Percentiles rank a stretch among this genome's conserved stretches.
phyloP scores from a whole-genome alignment of 257 asterid species.

The Agastache rugosa region DNA sequence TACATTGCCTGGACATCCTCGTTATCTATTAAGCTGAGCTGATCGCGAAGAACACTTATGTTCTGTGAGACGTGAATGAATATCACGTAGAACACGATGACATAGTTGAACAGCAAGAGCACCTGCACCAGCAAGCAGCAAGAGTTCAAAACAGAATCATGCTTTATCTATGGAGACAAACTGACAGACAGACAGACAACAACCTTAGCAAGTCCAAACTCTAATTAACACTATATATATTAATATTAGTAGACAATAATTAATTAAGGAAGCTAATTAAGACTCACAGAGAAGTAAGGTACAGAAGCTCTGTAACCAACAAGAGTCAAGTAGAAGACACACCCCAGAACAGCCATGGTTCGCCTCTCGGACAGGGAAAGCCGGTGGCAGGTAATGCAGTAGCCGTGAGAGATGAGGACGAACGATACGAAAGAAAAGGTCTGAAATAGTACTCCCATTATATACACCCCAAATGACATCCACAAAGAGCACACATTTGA shows the following conservation, averaged over 20 bases:
- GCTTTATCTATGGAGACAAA: no score
- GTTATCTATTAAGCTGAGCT: constrained; percentile 65
- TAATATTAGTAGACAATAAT: background rate
- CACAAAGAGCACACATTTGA: constrained; percentile 73
- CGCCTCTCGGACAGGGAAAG: constrained; percentile 75
- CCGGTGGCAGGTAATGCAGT: constrained; percentile 78
- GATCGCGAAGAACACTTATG: constrained; percentile 64
- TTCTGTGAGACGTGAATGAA: constrained; percentile 70
- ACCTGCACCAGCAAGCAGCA: constrained; percentile 44
- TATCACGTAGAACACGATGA: constrained; percentile 63
- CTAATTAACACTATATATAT: background rate
- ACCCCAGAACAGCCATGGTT: constrained; percentile 60
- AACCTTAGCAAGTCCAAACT: background rate
- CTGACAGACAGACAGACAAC: no score
- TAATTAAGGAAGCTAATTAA: background rate
- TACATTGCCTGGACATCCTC: constrained; percentile 76
- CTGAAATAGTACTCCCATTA: constrained; percentile 75
- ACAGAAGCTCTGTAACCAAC: constrained; percentile 83
- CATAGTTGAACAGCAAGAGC: constrained; percentile 61
- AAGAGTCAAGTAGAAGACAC: constrained; percentile 77
- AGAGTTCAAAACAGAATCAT: background rate
- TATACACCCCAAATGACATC: constrained; percentile 91
- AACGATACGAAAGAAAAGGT: constrained; percentile 68
- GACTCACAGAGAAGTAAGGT: constrained; percentile 85
- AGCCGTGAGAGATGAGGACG: constrained; percentile 81